Percentiles rank a stretch among this genome's conserved stretches.
phyloP scores from a whole-genome alignment of 2,329 filamentous ascomycete genomes.

The Aspergillus chevalieri region DNA sequence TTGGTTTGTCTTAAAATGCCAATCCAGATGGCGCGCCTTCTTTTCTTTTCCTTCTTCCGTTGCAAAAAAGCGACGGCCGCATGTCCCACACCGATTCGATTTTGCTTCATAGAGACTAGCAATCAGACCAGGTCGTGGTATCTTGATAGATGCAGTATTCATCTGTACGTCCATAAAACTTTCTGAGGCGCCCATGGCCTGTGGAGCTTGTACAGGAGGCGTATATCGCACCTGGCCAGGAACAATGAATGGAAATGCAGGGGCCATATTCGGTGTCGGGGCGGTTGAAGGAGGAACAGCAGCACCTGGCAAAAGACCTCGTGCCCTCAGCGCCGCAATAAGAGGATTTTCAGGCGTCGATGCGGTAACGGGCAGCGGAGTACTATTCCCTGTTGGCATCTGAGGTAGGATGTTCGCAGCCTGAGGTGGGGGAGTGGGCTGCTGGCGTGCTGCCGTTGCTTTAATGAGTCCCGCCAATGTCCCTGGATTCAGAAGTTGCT shows the following conservation, averaged over 20 bases:
- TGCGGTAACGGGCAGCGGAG: slow-evolving; percentile 41
- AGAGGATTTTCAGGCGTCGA: slow-evolving; percentile 52
- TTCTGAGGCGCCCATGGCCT: slow-evolving; percentile 24
- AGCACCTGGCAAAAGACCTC: slow-evolving; percentile 56
- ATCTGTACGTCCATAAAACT: slow-evolving; percentile 44
- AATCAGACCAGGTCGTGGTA: slow-evolving; percentile 68
- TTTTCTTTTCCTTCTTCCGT: slow-evolving; percentile 73
- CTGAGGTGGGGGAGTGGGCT: slow-evolving; percentile 43
- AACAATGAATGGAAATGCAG: slow-evolving; percentile 34
- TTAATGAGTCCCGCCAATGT: slow-evolving; percentile 43
- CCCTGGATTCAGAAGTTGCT: slow-evolving; percentile 36
- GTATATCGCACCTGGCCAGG: slow-evolving; percentile 32
- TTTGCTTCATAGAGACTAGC: slow-evolving; percentile 70
- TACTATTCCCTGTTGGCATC: slow-evolving; percentile 53
- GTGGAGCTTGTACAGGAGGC: slow-evolving; percentile 29
- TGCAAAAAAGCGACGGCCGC: slow-evolving; percentile 75
- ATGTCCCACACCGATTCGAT: slow-evolving; percentile 83
- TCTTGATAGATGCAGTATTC: slow-evolving; percentile 64
- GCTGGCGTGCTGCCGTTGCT: slow-evolving; percentile 36
- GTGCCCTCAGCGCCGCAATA: slow-evolving; percentile 61
- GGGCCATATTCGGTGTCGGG: slow-evolving; percentile 32
- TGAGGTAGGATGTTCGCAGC: slow-evolving; percentile 42
- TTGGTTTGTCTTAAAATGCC: slow-evolving; percentile 93
- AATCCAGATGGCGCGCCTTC: slow-evolving; percentile 91
- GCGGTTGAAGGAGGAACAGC: slow-evolving; percentile 36